Conservation (phyloP, 2,329 filamentous ascomycete species). For the Aspergillus oerlinghausenensis region DNA sequence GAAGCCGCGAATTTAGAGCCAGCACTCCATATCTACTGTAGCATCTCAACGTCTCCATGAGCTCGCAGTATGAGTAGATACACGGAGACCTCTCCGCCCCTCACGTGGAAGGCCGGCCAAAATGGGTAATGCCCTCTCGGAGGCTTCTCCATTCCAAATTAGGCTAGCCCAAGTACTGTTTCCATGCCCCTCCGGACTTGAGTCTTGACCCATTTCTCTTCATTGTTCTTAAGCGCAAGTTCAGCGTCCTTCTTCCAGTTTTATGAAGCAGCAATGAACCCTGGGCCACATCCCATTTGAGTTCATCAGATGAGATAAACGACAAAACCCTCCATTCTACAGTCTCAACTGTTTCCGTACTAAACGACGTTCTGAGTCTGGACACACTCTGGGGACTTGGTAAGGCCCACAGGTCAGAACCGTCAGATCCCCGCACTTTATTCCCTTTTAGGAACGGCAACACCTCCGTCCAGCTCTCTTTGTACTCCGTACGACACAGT, state of each 20-base stretch:
- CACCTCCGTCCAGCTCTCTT: conserved; percentile 12
- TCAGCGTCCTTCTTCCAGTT: no score
- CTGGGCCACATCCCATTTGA: no score
- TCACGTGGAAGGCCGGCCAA: conserved; percentile 8
- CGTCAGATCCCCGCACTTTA: conserved; percentile 1
- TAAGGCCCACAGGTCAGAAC: no score
- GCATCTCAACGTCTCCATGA: not conserved
- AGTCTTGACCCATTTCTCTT: no score
- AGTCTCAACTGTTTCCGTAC: not conserved
- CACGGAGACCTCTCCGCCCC: conserved; percentile 7
- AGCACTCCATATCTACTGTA: not conserved
- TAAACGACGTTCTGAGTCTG: not conserved
- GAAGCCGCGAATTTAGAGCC: not conserved
- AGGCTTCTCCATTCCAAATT: conserved; percentile 3
- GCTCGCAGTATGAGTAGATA: not conserved
- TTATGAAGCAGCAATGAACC: no score
- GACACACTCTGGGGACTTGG: no score
- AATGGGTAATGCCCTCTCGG: conserved; percentile 5
- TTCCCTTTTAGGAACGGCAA: conserved; percentile 8
- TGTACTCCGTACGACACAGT: not conserved
- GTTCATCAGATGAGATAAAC: no score
- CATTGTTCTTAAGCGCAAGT: no score
- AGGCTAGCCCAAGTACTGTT: conserved; percentile 13
- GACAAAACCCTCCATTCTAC: not conserved
- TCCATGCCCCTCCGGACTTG: no score